Conservation (phyloP, 2,329 filamentous ascomycete species). For the Microdochium paspali region DNA sequence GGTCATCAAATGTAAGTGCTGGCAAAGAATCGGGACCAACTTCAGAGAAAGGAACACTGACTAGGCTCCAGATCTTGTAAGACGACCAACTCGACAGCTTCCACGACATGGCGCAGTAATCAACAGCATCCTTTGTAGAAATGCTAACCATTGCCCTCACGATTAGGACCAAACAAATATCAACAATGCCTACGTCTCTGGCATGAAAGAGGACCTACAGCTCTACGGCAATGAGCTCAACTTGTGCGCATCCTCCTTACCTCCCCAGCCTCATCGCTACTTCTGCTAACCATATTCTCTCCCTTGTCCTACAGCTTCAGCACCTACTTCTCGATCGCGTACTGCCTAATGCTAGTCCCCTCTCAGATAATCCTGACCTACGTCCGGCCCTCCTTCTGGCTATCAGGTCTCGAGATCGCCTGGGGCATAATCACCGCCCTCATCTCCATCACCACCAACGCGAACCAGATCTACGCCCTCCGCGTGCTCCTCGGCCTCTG, state of each 20-base stretch:
- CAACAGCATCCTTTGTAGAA: neutral
- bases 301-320: conserved; percentile 17
- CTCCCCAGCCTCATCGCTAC: conserved; percentile 5
- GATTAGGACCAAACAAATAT: conserved; percentile 22
- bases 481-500: conserved; percentile 29
- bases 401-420: conserved; percentile 20
- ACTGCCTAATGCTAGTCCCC: conserved; percentile 24
- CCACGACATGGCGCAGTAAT: neutral
- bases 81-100: conserved; percentile 16
- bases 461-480: conserved; percentile 25
- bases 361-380: conserved; percentile 26
- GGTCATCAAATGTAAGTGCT: conserved; percentile 9
- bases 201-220: conserved; percentile 20
- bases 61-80: conserved; percentile 1
- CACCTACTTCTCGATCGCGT: conserved; percentile 23
- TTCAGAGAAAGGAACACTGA: conserved; percentile 1
- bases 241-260: neutral
- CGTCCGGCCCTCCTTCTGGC: conserved; percentile 23
- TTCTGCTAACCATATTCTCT: conserved; percentile 9
- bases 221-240: conserved; percentile 18
- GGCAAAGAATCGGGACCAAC: neutral
- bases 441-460: conserved; percentile 19
- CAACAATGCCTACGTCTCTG: conserved; percentile 24
- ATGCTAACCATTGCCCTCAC: conserved; percentile 10
- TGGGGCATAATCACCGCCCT: conserved; percentile 23